Conservation (phyloP, 1,284 basidiomycete genomes). For the Ceratobasidium sp. region DNA sequence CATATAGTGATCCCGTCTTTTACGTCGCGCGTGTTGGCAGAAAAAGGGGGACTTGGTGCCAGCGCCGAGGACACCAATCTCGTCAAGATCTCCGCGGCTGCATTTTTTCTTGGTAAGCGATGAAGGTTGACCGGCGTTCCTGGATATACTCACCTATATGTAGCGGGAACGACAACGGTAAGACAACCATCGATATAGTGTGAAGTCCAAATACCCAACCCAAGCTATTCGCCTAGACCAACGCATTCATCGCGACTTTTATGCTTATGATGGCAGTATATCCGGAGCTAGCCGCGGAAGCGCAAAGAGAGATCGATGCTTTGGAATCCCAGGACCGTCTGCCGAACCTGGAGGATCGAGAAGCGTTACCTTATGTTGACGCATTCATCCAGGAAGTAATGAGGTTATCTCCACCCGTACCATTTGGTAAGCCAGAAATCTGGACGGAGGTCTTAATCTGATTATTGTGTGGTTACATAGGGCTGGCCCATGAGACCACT, state of each 20-base stretch:
- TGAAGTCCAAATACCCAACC: background rate
- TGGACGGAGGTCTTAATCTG: too few relatives aligned
- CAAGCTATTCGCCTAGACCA: background rate
- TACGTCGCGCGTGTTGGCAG: conserved; percentile 15
- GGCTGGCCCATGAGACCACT: conserved; percentile 1
- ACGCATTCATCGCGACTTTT: background rate
- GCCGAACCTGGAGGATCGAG: conserved; percentile 52
- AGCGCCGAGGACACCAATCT: conserved; percentile 9
- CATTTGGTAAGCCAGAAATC: conserved; percentile 49
- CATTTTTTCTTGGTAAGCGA: conserved; percentile 16
- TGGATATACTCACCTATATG: background rate
- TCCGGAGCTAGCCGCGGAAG: conserved; percentile 13
- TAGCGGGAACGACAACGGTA: conserved; percentile 30
- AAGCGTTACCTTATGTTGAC: conserved; percentile 55
- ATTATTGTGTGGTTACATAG: conserved; percentile 49
- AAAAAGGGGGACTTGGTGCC: background rate
- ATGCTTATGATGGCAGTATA: conserved; percentile 14
- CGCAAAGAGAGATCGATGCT: conserved; percentile 19
- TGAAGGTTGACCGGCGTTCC: too few relatives aligned
- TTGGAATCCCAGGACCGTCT: conserved; percentile 23
- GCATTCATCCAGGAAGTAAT: conserved; percentile 56
- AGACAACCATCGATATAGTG: background rate
- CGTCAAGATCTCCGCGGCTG: conserved; percentile 24
- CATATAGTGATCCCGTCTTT: background rate
- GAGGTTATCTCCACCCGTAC: conserved; percentile 53